phyloP scores from a whole-genome alignment of 495 filamentous ascomycete genomes.

The Hypoxylon fragiforme region DNA sequence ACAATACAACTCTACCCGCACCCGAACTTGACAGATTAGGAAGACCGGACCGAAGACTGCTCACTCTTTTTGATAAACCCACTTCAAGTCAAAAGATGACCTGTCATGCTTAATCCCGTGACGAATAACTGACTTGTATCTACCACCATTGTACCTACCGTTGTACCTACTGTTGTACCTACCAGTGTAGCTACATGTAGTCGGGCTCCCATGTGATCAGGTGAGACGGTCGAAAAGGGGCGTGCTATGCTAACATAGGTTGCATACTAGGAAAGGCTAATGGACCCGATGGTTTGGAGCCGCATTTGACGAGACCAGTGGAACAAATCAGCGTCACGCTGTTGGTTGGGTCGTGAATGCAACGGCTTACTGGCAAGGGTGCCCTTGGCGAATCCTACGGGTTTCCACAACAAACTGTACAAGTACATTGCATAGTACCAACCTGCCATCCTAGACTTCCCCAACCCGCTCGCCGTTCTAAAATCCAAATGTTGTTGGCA shows the following conservation, averaged over 20 bases:
- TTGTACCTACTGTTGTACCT: no score
- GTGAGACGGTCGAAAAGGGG: slow-evolving; percentile 9
- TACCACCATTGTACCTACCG: no score
- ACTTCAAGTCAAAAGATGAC: neutral
- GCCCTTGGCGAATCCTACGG: slow-evolving; percentile 19
- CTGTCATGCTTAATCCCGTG: slow-evolving; percentile 4
- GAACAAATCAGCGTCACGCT: slow-evolving; percentile 19
- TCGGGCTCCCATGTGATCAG: slow-evolving; percentile 4
- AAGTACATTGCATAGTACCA: no score
- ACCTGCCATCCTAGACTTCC: neutral
- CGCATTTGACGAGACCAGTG: no score
- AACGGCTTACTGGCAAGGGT: slow-evolving; percentile 17
- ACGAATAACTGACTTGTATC: slow-evolving; percentile 6
- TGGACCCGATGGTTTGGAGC: slow-evolving; percentile 44
- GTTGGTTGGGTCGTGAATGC: slow-evolving; percentile 21
- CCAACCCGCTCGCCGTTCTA: slow-evolving; percentile 1
- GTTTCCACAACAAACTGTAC: neutral
- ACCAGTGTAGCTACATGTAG: no score
- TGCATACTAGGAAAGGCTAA: slow-evolving; percentile 23
- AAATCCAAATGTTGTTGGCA: slow-evolving; percentile 5
- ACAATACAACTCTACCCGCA: neutral
- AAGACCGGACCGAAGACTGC: neutral
- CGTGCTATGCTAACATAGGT: slow-evolving; percentile 13
- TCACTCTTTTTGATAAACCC: slow-evolving; percentile 4
- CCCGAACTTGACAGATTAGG: no score